A percentile compares a stretch with the other conserved stretches of the same genome.
Evolutionary conservation across 108 stramenopile species (phyloP).

Genomic region (Hondaea fermentalgiana): DNA sequence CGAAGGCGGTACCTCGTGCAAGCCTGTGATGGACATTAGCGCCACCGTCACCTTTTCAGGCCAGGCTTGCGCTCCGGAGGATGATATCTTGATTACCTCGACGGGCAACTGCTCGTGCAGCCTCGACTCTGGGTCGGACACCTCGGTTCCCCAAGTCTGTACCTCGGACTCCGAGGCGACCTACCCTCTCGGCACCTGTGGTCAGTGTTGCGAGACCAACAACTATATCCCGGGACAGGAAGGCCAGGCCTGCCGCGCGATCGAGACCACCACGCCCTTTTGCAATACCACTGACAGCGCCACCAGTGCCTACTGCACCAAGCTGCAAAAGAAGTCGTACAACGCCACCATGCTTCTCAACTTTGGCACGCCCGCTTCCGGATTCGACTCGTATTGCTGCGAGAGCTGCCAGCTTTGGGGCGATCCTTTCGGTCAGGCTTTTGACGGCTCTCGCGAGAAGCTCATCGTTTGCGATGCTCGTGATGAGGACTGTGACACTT

Average conservation of each 20-base stretch:
- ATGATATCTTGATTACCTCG: background rate
- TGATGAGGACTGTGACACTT: background rate
- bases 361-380: background rate
- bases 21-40: background rate
- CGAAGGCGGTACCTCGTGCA: background rate
- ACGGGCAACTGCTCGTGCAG: background rate
- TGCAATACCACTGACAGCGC: background rate
- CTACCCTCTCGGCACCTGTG: background rate
- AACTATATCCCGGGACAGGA: background rate
- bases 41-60: background rate
- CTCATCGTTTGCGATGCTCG: background rate
- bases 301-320: background rate
- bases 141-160: background rate
- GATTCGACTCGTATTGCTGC: background rate
- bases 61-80: background rate
- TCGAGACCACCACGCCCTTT: background rate
- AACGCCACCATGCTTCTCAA: background rate
- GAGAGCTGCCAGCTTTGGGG: background rate
- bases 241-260: background rate
- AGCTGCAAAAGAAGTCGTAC: background rate
- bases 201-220: background rate
- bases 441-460: constrained; percentile 3
- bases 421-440: background rate
- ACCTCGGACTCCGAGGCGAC: background rate
- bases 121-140: background rate